phyloP scores from a whole-genome alignment of 768 basidiomycete species.

The Tulasnella sp. region DNA sequence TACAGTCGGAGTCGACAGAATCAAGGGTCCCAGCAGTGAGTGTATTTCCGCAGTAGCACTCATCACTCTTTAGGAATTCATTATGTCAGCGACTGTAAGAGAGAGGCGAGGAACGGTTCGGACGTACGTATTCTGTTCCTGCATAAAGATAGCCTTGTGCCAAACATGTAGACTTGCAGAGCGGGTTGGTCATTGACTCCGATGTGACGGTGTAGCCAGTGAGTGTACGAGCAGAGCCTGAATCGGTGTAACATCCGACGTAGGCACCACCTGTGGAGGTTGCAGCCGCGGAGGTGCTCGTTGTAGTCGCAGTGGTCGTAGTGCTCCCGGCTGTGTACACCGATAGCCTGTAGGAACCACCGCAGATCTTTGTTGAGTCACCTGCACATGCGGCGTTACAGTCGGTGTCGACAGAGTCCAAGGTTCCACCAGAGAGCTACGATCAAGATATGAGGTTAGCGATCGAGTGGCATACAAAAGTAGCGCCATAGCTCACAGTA shows the following conservation, averaged over 20 bases:
- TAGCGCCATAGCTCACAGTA: background rate
- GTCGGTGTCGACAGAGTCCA: background rate
- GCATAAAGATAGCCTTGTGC: background rate
- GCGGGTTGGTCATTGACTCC: background rate
- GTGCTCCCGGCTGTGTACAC: slow-evolving; percentile 3
- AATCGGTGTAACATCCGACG: slow-evolving; percentile 15
- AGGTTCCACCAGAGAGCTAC: background rate
- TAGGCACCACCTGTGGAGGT: background rate
- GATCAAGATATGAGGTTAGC: background rate
- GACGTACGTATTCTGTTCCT: background rate
- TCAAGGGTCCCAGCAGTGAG: background rate
- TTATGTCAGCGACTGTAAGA: no score
- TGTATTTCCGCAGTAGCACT: slow-evolving; percentile 15
- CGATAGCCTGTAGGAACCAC: slow-evolving; percentile 4
- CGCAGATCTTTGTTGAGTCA: slow-evolving; percentile 11
- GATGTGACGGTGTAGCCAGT: background rate
- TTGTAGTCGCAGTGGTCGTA: background rate
- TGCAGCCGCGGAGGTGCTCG: background rate
- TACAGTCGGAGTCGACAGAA: slow-evolving; percentile 1
- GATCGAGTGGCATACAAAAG: background rate
- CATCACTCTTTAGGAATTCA: background rate
- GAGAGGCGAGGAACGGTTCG: no score
- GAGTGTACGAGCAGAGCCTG: background rate
- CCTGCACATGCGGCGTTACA: slow-evolving; percentile 14
- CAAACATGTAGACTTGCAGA: slow-evolving; percentile 4